Conservation (phyloP, 805 yeast species). For the Sugiyamaella boreocaroliniensis region DNA sequence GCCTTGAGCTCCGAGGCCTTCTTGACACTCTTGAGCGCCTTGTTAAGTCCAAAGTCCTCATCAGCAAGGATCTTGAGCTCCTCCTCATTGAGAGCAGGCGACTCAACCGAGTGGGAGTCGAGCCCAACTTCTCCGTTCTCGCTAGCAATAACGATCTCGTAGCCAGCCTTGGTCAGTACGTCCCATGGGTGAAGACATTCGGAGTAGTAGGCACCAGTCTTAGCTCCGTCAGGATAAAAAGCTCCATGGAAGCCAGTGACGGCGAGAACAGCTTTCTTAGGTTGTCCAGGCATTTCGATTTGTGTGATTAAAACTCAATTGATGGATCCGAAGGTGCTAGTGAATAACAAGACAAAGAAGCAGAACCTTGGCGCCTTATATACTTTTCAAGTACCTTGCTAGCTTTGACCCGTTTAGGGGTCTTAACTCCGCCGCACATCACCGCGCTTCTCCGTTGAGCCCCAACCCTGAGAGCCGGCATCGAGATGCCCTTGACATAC, state of each 20-base stretch:
- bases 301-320: background rate
- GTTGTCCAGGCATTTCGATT: background rate
- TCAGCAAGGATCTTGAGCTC: slow-evolving; percentile 39
- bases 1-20: slow-evolving; percentile 45
- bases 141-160: slow-evolving; percentile 49
- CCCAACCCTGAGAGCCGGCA: too few relatives aligned
- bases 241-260: slow-evolving; percentile 21
- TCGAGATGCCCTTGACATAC: too few relatives aligned
- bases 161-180: slow-evolving; percentile 42
- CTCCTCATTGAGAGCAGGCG: slow-evolving; percentile 39
- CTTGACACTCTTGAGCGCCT: slow-evolving; percentile 37
- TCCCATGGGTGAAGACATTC: slow-evolving; percentile 58
- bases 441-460: too few relatives aligned
- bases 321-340: too few relatives aligned
- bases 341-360: background rate
- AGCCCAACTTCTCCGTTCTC: slow-evolving; percentile 53
- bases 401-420: too few relatives aligned
- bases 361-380: too few relatives aligned
- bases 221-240: slow-evolving; percentile 52
- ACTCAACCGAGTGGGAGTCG: slow-evolving; percentile 48
- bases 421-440: too few relatives aligned
- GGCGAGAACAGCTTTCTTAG: slow-evolving; percentile 17
- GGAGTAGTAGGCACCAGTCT: slow-evolving; percentile 53
- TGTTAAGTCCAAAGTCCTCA: slow-evolving; percentile 35
- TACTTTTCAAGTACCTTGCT: too few relatives aligned